These are phyloP conservation scores for Lolium rigidum DNA, from an alignment of 176 grass and related monocot species.

Conservation along the genomic window DNA sequence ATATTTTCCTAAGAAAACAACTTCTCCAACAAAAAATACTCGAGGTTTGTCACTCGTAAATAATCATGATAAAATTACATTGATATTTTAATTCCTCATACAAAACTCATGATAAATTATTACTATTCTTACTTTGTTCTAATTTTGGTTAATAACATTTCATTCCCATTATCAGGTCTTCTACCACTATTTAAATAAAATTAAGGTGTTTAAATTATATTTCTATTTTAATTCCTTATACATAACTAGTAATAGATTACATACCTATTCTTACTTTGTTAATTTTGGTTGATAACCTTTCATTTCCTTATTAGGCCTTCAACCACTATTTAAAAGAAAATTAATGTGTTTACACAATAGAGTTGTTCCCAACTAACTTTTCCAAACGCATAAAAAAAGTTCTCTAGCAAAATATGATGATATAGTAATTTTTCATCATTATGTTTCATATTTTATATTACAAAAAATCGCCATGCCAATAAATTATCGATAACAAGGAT, in stretches of 20 bases:
- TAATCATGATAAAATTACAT: no score
- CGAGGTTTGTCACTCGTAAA: no score
- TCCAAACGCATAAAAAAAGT: neutral
- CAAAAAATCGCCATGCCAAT: neutral
- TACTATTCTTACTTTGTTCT: no score
- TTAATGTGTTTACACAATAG: neutral
- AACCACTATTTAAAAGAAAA: neutral
- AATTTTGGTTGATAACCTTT: neutral
- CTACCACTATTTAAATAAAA: no score
- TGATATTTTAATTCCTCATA: no score
- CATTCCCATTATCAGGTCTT: no score
- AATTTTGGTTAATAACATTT: no score
- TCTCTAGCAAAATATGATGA: neutral
- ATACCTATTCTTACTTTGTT: neutral
- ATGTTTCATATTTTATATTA: neutral
- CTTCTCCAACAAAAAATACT: no score
- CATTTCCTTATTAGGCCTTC: neutral
- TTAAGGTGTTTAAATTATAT: no score
- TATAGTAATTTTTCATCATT: neutral
- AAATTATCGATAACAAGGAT: neutral
- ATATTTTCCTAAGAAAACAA: no score
- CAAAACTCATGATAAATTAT: no score
- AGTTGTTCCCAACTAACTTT: neutral
- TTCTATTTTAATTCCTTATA: no score
- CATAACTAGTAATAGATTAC: neutral